A percentile compares a stretch with the other conserved stretches of the same genome.
phyloP scores from a whole-genome alignment of 257 asterid genomes.

The Fraxinus excelsior region DNA sequence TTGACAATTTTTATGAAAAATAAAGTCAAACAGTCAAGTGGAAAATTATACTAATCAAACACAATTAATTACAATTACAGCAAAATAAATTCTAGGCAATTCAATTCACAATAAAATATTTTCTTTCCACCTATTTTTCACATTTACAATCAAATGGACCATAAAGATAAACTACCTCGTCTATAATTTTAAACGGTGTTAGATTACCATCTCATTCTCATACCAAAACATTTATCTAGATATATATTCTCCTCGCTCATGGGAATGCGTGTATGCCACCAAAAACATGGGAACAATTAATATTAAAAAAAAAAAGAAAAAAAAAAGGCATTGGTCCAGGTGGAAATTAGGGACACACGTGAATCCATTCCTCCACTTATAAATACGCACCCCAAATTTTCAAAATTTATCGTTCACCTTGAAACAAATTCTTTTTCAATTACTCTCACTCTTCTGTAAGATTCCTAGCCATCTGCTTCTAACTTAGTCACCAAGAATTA shows the following conservation, averaged over 20 bases:
- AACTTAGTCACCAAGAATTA: conserved; percentile 8
- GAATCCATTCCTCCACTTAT: conserved; percentile 4
- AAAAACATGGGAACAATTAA: background rate
- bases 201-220: background rate
- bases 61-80: too few species aligned
- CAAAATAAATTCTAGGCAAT: too few species aligned
- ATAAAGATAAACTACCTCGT: background rate
- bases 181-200: background rate
- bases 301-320: background rate
- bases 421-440: background rate
- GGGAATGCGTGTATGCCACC: background rate
- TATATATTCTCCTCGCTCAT: too few species aligned
- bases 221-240: background rate
- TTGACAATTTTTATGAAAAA: too few species aligned
- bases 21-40: too few species aligned
- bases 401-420: background rate
- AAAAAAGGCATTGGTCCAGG: conserved; percentile 4
- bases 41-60: too few species aligned
- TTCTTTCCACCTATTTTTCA: too few species aligned
- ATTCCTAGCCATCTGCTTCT: background rate
- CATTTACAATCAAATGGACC: too few species aligned
- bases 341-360: background rate
- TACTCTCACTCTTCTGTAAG: background rate
- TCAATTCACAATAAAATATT: too few species aligned
- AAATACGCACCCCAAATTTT: background rate